Base-by-base conservation (phyloP, 2,329 filamentous ascomycete species). In the Aspergillus transmontanensis region DNA sequence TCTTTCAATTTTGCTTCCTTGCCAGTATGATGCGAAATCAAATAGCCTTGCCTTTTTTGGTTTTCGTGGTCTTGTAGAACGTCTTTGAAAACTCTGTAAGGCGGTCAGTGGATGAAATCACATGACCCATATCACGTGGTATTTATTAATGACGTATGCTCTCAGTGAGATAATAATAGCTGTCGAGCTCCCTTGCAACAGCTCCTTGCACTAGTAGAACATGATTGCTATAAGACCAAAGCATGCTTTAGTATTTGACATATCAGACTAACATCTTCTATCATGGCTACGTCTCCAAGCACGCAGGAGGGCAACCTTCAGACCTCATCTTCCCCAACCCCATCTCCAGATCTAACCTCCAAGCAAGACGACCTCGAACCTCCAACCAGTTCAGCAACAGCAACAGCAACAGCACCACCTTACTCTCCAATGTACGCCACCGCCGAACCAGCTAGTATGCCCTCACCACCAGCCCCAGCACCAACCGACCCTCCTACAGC, bases 351-450 rank as follows among this genome's bases (percentile, higher is more conserved):
- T 55, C 32, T 32, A 55, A 55, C 32, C 32, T 23, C 21, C 12
- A 36, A 36, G 21, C 51, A 55, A 26, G 34, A 19, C 32, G 51
- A 55, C 11, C 10, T 16, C n/a, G n/a, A 55, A 12, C 51, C 51
- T 23, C 34, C 51, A 36, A 55, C n/a, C 32, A 39, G 32, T 14
- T 57, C 70, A 43, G 65, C 70, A n/a, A 70, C 69, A 11, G 65
- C 70, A n/a, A 70, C 69, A 11, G 65, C 70, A 41, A 41, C 39
- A 41, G 39, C 67, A 60, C 72, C 75, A 51, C 60, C 82, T 70
- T 66, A 79, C 77, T 64, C 71, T 4, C 69, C 72, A 1, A 66
- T 74, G 43, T 70, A 71, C 50, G 66, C 71, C n/a, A 68, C 72
- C 36, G 65, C 67, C 21, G 63, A 66, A 53, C 61, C 66, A 46